Evolutionary conservation across 441 rosid species (phyloP).

Genomic region (Flueggea neowawraea): DNA sequence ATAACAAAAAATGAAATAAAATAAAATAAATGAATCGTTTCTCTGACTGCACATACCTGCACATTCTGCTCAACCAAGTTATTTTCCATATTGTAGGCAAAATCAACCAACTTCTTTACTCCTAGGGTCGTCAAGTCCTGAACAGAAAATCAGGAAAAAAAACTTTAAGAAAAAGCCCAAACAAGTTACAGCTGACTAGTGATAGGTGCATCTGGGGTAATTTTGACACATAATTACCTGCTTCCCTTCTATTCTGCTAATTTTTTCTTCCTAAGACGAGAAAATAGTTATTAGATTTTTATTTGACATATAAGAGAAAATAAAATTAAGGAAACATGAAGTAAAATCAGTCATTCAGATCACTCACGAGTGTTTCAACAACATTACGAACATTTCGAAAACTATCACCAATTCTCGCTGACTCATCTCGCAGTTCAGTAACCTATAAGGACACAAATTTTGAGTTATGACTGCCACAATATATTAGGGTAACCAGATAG

Average conservation of each 20-base stretch:
- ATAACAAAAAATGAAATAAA: conserved; percentile 9
- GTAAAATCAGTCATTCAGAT: conserved; percentile 4
- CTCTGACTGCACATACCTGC: conserved; percentile 39
- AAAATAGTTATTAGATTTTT: conserved; percentile 7
- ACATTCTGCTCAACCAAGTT: conserved; percentile 28
- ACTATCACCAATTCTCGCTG: conserved; percentile 39
- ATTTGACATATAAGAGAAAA: conserved; percentile 1
- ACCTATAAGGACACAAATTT: conserved; percentile 36
- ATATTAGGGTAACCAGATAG: conserved; percentile 1
- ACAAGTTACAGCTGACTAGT: neutral
- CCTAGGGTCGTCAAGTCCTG: conserved; percentile 62
- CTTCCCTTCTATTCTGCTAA: conserved; percentile 70
- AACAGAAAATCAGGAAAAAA: conserved; percentile 4
- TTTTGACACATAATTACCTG: conserved; percentile 51
- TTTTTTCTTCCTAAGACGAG: conserved; percentile 57
- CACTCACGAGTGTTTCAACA: conserved; percentile 72
- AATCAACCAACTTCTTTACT: conserved; percentile 45
- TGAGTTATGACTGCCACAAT: conserved; percentile 8
- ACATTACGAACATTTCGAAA: conserved; percentile 57
- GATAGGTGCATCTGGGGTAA: conserved; percentile 4
- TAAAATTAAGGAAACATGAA: neutral
- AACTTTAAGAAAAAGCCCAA: conserved; percentile 5
- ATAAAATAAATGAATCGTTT: neutral
- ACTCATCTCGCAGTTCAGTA: conserved; percentile 43
- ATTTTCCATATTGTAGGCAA: conserved; percentile 37